Base-by-base conservation (phyloP, 1,139 yeast species). In the Sugiyamaella paludigena region DNA sequence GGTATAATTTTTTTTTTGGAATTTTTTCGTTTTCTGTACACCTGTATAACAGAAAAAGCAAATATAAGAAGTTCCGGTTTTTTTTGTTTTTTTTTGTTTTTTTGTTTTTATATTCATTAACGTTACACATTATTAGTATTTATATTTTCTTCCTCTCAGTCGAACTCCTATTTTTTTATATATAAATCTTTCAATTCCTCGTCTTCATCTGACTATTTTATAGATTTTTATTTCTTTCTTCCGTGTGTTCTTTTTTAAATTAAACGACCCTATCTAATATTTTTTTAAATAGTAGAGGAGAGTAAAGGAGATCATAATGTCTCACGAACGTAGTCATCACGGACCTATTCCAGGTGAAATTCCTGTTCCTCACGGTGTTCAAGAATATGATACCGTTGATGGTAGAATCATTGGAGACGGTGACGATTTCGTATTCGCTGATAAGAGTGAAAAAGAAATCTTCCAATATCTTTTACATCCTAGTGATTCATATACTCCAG, bases 341-440 rank as follows among this genome's bases (percentile, higher is more conserved):
- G 59, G 52, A 9, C 71, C 71, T 16, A 49, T 62, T 28, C 57
- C 64, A 24, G 71, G 70, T 30, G 64, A 60, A 47, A 61, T 67
- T 42, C 70, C 71, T 19, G 63, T 65, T 35, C 71, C 71, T 30
- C 63, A 66, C 49, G 71, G 71, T 15, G 69, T 63, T 34, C 63
- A 60, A 52, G 69, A 62, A 24, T 65, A 65, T 50, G 66, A 63
- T 49, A 67, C 70, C 40, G 57, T 64, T 33, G 66, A 66, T 49
- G 68, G 69, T 27, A 55, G 54, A 33, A 42, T 59, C 39, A 52
- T 62, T 34, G 60, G 56, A 41, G 58, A 62, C 42, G 49, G 53
- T 37, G 56, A 54, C 40, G 55, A 55, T 40, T 58, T 56, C 47
- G 50, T 49, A 29, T 48, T 47, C 36, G 45, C 51, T 34, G 66